Conservation (phyloP, 495 filamentous ascomycete species). For the Xylaria nigripes region DNA sequence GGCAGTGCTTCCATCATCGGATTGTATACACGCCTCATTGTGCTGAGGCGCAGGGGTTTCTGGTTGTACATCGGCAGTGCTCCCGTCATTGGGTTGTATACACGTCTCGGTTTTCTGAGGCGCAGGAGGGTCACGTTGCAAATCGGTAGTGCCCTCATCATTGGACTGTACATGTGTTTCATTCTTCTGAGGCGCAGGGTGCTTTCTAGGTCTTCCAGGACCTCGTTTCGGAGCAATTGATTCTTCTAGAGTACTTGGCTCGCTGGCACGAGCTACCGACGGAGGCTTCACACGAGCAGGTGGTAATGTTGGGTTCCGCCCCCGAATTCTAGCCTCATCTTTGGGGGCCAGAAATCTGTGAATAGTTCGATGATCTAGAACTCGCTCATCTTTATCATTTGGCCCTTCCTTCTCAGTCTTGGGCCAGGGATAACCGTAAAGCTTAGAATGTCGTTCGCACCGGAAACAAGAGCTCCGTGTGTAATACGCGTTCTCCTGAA, state of each 20-base stretch:
- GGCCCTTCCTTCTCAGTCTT: conserved; percentile 75
- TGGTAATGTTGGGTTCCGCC: conserved; percentile 24
- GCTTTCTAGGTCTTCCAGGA: conserved; percentile 7
- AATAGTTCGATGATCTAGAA: conserved; percentile 64
- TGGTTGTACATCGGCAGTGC: too few relatives aligned
- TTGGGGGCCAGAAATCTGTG: conserved; percentile 61
- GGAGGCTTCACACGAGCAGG: not conserved
- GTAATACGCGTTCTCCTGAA: conserved; percentile 78
- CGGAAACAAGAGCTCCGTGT: conserved; percentile 78
- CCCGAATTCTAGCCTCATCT: conserved; percentile 53
- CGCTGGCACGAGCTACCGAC: not conserved
- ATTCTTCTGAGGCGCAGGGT: not conserved
- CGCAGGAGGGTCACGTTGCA: too few relatives aligned
- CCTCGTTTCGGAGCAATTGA: not conserved
- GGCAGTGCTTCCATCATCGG: not conserved
- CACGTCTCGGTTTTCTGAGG: not conserved
- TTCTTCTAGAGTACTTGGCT: not conserved
- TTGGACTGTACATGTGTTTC: not conserved
- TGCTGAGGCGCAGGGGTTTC: not conserved
- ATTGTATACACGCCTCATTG: not conserved
- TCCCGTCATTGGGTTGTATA: not conserved
- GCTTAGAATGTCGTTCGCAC: conserved; percentile 89
- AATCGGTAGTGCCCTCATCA: not conserved
- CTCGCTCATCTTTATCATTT: conserved; percentile 64
- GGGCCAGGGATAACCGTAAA: conserved; percentile 93